Conservation (phyloP, 345 rosid species). For the Pugionium cornutum region DNA sequence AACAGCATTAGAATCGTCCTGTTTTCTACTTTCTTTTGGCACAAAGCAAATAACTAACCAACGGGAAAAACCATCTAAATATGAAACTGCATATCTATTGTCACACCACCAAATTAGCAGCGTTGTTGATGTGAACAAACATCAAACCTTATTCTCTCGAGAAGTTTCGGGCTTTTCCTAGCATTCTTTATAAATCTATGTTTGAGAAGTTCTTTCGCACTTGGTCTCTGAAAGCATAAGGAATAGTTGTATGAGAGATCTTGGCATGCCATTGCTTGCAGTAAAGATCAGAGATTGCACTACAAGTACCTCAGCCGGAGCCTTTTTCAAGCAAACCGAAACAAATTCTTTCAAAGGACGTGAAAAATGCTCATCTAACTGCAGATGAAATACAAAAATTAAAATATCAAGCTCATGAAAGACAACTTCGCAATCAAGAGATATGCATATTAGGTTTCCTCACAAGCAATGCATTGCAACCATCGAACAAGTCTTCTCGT, state of each 20-base stretch:
- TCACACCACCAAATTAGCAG: slow-evolving; percentile 10
- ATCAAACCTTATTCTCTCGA: slow-evolving; percentile 89
- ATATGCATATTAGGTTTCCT: slow-evolving; percentile 9
- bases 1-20: slow-evolving; percentile 9
- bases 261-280: slow-evolving; percentile 19
- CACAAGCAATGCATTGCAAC: slow-evolving; percentile 11
- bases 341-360: slow-evolving; percentile 97
- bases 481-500: slow-evolving; percentile 33
- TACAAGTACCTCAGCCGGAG: slow-evolving; percentile 80
- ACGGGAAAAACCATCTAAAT: slow-evolving; percentile 18
- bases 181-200: slow-evolving; percentile 84
- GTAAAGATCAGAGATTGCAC: slow-evolving; percentile 24
- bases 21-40: not conserved
- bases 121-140: slow-evolving; percentile 23
- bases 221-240: slow-evolving; percentile 72
- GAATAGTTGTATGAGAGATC: slow-evolving; percentile 27
- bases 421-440: slow-evolving; percentile 12
- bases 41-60: slow-evolving; percentile 25
- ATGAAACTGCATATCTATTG: slow-evolving; percentile 15
- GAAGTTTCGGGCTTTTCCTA: slow-evolving; percentile 86
- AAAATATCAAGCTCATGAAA: slow-evolving; percentile 30
- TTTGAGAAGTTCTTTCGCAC: slow-evolving; percentile 94
- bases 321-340: slow-evolving; percentile 85
- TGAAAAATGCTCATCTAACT: slow-evolving; percentile 99
- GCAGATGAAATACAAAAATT: slow-evolving; percentile 42